Conservation (phyloP, 257 asterid genomes). For the Solanum lycopersicoides region DNA sequence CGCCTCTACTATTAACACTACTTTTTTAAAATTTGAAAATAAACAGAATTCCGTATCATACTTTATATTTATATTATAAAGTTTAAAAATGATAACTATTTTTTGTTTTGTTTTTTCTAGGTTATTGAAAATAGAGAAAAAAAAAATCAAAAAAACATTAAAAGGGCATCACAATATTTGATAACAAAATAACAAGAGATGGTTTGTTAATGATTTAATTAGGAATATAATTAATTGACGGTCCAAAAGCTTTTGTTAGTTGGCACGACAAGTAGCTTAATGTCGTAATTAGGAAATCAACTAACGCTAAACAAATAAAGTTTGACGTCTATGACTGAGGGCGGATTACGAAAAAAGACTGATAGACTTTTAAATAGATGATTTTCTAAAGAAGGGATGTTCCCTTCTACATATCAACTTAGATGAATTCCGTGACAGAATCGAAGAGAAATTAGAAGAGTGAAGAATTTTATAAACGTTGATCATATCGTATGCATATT, state of each 20-base stretch:
- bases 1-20: too few species aligned
- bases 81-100: background rate
- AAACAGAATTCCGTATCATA: background rate
- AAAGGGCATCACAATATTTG: background rate
- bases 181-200: background rate
- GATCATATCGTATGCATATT: fast-evolving
- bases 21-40: background rate
- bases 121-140: background rate
- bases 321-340: background rate
- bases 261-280: background rate
- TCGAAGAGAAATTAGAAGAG: background rate
- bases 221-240: background rate
- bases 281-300: background rate
- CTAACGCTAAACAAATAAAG: background rate
- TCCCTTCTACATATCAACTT: too few species aligned
- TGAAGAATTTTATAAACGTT: background rate
- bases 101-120: background rate
- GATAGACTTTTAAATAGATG: background rate
- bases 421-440: too few species aligned
- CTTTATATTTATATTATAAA: background rate
- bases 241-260: background rate
- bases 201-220: background rate
- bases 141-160: too few species aligned
- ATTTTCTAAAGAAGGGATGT: background rate
- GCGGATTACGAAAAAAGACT: background rate